Evolutionary conservation across 129 eudicot genomes (phyloP), one percentile per base, ranked within the genome.

Genomic region (Lactuca sativa): DNA sequence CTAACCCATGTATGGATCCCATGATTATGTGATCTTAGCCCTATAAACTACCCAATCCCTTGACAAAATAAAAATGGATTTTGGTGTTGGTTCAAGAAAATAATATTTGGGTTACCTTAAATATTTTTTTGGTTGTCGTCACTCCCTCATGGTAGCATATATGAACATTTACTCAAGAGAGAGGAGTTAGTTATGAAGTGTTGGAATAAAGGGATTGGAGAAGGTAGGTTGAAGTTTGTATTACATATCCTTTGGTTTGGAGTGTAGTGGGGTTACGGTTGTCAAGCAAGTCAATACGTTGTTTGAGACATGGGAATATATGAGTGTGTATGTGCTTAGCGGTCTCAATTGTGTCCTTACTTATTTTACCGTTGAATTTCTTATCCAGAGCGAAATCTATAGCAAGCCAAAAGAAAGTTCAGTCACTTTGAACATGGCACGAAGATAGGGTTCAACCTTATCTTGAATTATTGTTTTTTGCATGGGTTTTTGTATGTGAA

Each of bases 161-260:
- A 40, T 66, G 58, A 78, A 64, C 16, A 40, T 70, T 47, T 63
- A 64, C 48, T 41, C 64, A 44, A 18, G 76, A 75, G 67, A 76
- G 70, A 11, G 33, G 64, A 55, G 60, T 30, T 36, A 37, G 59
- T 59, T 41, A 40, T 74, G 66, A 60, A 66, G 57, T 43, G 40
- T 58, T 58, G 57, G 64, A 57, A 59, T 71, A 34, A 15, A 76
- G 72, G 16, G 70, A 62, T 18, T 66, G 47, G 71, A 74, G 55
- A 65, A 58, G 61, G 44, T 41, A 10, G 62, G 71, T 52, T 43
- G 25, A 60, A 66, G 66, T 61, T 54, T 44, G 74, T 70, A 34
- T 52, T 9, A 5, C 66, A 85, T 80, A 85, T 85, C 77, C 90
- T 76, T 3, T 15, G 4, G 41, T 73, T 79, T 82, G 90, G 87